Conservation (phyloP, 2,329 filamentous ascomycete species). For the Cryphonectria naterciae region DNA sequence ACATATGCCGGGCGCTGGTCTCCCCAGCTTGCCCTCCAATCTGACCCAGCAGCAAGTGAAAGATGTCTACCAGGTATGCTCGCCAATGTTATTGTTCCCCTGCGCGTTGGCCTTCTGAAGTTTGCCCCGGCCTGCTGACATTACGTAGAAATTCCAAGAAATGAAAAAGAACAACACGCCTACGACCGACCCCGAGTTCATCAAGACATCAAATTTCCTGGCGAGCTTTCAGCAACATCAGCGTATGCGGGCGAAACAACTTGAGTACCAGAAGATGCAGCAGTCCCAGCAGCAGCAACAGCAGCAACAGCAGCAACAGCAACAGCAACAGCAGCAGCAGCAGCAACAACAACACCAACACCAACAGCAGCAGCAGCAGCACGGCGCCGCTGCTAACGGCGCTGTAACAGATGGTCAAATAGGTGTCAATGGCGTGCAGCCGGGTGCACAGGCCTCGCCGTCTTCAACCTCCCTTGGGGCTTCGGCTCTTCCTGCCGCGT, state of each 20-base stretch:
- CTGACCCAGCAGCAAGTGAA: slow-evolving; percentile 79
- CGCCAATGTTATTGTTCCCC: slow-evolving; percentile 8
- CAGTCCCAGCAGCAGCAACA: slow-evolving; percentile 40
- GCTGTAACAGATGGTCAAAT: slow-evolving; percentile 37
- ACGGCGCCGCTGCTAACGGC: slow-evolving; percentile 56
- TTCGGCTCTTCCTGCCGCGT: slow-evolving; percentile 44
- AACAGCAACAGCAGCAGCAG: slow-evolving; percentile 35
- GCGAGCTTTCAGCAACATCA: slow-evolving; percentile 59
- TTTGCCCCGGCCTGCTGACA: slow-evolving; percentile 40
- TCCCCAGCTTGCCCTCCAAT: slow-evolving; percentile 58
- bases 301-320: slow-evolving; percentile 36
- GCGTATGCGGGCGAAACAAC: slow-evolving; percentile 33
- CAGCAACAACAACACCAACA: slow-evolving; percentile 55
- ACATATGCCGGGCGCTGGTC: slow-evolving; percentile 64
- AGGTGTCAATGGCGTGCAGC: slow-evolving; percentile 44
- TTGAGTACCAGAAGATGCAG: slow-evolving; percentile 33
- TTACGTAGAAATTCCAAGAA: slow-evolving; percentile 77
- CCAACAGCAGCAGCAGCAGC: slow-evolving; percentile 44
- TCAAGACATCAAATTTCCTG: slow-evolving; percentile 80
- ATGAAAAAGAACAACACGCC: slow-evolving; percentile 87
- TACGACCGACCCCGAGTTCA: slow-evolving; percentile 81
- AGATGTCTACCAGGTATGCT: slow-evolving; percentile 68
- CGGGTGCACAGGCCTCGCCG: slow-evolving; percentile 40
- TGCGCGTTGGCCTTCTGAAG: not conserved
- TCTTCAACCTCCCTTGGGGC: slow-evolving; percentile 42